Evolutionary conservation across 768 basidiomycete species (phyloP), one percentile per base, ranked within the genome.

Genomic region (Lactifluus rugatus): DNA sequence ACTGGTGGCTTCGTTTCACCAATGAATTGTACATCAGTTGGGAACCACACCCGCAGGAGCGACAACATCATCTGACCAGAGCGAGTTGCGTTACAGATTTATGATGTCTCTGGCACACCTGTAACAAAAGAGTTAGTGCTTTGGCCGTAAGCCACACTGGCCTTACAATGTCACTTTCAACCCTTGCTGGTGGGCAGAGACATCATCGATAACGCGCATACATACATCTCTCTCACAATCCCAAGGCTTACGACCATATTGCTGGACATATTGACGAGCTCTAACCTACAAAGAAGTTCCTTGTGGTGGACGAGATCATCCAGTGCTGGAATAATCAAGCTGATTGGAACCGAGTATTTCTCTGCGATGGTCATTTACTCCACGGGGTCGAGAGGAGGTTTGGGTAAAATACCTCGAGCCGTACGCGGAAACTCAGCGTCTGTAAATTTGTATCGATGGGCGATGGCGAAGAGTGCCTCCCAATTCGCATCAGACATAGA

Each of bases 381-480:
- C 21, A 34, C 42, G 28, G 39, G 19, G 19, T 36, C 25, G 8
- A 54, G 45, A 28, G 31, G 6, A 9, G n/a, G 39, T 31, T 6
- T 26, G 51, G 25, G 16, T 25, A 23, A 37, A 48, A 59, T 23
- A 54, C 28, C 52, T 54, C 52, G 46, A 37, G 52, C 10, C n/a
- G 51, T 5, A 52, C 58, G 26, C 58, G 52, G 26, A 14, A n/a
- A 26, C 19, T 48, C 58, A 10, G 39, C 52, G 21, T 59, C 58
- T 17, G 23, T 17, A 31, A 59, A 31, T 6, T 48, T 28, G 47
- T 47, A 48, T 47, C 37, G 13, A 39, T 48, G 52, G 10, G 52
- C 39, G 19, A 54, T 42, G 31, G 47, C 17, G 8, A 54, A 47
- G 37, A 59, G 51, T 13, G 57, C 52, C 21, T 31, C 23, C 52